These are phyloP conservation scores for Mariannaea sp. DNA, from an alignment of 2,329 filamentous ascomycete genomes.

Conservation along the genomic window DNA sequence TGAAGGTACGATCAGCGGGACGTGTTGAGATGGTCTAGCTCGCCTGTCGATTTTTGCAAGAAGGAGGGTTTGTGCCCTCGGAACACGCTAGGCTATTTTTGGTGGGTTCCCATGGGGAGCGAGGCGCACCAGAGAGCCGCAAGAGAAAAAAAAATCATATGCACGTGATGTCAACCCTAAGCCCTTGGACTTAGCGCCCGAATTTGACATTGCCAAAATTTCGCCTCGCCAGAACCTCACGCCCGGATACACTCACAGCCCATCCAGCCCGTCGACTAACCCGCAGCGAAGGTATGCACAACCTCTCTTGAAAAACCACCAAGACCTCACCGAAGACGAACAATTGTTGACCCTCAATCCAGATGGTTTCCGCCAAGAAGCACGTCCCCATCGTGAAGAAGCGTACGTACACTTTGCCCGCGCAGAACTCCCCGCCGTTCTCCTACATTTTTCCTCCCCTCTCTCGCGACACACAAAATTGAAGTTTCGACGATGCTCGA, in stretches of 20 bases:
- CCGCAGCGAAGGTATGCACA: constrained; percentile 49
- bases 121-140: constrained; percentile 2
- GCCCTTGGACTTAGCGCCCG: constrained; percentile 40
- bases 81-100: constrained; percentile 37
- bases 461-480: constrained; percentile 4
- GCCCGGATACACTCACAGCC: constrained; percentile 43
- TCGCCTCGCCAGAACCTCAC: constrained; percentile 43
- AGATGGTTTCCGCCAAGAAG: constrained; percentile 99
- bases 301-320: constrained; percentile 18
- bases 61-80: constrained; percentile 44
- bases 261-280: constrained; percentile 43
- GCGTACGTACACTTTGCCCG: constrained; percentile 71
- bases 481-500: constrained; percentile 22
- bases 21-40: constrained; percentile 35
- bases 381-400: constrained; percentile 99
- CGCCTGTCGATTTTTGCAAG: constrained; percentile 32
- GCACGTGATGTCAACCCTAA: constrained; percentile 44
- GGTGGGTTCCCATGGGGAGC: constrained; percentile 15
- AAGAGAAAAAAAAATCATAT: constrained; percentile 20
- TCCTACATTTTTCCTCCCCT: too few relatives aligned
- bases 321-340: constrained; percentile 12
- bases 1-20: constrained; percentile 31
- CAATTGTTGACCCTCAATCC: constrained; percentile 40
- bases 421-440: constrained; percentile 20
- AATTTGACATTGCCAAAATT: constrained; percentile 44